Evolutionary conservation across 1,284 basidiomycete species (phyloP).

Genomic region (Porodaedalea pini): DNA sequence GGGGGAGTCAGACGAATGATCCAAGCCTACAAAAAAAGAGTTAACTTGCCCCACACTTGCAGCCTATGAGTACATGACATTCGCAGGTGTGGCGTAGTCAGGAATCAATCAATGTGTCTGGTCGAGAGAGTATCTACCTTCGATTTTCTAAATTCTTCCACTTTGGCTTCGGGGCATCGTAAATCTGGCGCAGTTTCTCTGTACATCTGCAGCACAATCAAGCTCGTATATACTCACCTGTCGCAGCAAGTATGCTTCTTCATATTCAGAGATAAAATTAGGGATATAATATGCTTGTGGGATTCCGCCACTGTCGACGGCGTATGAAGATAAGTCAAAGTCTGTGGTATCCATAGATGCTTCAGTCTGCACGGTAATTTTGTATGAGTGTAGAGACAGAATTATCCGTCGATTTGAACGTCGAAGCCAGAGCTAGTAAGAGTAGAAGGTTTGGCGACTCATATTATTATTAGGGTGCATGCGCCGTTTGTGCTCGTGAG

Average conservation of each 20-base stretch:
- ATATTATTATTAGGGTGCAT: no score
- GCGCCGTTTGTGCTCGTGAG: no score
- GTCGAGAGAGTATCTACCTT: conserved; percentile 44
- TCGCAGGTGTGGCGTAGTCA: neutral
- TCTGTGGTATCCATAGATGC: neutral
- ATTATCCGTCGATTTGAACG: no score
- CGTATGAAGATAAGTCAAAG: neutral
- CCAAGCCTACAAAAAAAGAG: neutral
- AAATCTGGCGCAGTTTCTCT: conserved; percentile 46
- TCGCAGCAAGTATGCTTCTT: conserved; percentile 74
- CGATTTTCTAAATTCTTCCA: conserved; percentile 84
- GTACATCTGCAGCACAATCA: neutral
- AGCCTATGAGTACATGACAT: conserved; percentile 40
- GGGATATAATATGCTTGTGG: conserved; percentile 59
- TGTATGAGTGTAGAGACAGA: no score
- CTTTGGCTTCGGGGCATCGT: conserved; percentile 72
- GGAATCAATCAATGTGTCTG: conserved; percentile 1
- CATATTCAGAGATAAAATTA: conserved; percentile 74
- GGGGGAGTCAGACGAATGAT: neutral
- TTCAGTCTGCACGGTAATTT: no score
- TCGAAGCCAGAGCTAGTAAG: no score
- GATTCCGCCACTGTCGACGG: conserved; percentile 1
- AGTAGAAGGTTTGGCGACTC: no score
- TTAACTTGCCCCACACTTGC: conserved; percentile 66
- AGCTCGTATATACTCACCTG: conserved; percentile 48